Base-by-base conservation (phyloP, 192 early-diverging fungal genomes). In the Gigaspora rosea region DNA sequence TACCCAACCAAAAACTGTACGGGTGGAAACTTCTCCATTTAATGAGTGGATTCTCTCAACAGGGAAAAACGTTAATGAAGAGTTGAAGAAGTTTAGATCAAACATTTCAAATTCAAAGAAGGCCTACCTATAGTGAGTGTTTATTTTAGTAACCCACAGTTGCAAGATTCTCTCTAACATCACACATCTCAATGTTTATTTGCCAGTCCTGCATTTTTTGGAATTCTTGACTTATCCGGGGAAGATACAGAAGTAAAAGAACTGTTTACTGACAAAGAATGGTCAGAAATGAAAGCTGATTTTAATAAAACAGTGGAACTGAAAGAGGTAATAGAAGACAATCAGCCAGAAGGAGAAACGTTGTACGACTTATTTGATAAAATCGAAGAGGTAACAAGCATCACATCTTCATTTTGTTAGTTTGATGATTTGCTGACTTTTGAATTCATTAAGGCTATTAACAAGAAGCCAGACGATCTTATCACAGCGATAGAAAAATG, bases 401-500 rank as follows among this genome's bases (percentile, higher is more conserved):
- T 56, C 33, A 51, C 20, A 35, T 69, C 47, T 69, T 69, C 13
- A 69, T 58, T 56, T 72, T 72, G 15, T 52, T 46, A 3, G 15
- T 57, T 56, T 72, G 27, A 58, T 57, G 3, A 58, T 72, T 72
- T 20, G 11, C 20, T 58, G 18, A 72, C 54, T 20, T 72, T 58
- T 72, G 20, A 58, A 57, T 58, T 72, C 6, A 58, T 54, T 54
- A 35, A 72, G 71, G 48, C 47, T 58, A 48, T 72, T 54, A 32
- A 12, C 54, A 72, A 52, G 35, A 58, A 72, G 35, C 52, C 46
- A 61, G 49, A 73, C 8, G 46, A 73, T 73, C 27, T 73, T 10
- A 49, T 73, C 32, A 73, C 72, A 11, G 72, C 8, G 9, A 73
- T 73, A 10, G 57, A 73, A 73, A 59, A 73, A 73, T 73, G 72